Conservation (phyloP, 2,329 filamentous ascomycete genomes). For the Blastomyces parvus region DNA sequence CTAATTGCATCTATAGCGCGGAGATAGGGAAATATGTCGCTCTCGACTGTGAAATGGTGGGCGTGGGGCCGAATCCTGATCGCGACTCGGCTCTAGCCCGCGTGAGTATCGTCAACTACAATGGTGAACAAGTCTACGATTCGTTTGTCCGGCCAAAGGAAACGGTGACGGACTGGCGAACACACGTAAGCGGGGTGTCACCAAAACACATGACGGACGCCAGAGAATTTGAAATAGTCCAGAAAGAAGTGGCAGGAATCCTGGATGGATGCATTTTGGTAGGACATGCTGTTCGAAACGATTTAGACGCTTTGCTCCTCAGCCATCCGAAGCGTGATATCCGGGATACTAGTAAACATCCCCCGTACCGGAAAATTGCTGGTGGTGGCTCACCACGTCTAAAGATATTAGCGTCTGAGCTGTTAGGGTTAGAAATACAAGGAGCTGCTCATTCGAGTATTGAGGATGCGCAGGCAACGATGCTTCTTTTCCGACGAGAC, state of each 20-base stretch:
- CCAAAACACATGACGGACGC: slow-evolving; percentile 62
- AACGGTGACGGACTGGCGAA: slow-evolving; percentile 81
- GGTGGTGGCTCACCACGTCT: slow-evolving; percentile 42
- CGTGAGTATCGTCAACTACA: slow-evolving; percentile 86
- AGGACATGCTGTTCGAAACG: slow-evolving; percentile 75
- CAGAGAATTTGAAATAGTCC: slow-evolving; percentile 65
- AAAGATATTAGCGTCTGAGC: slow-evolving; percentile 47
- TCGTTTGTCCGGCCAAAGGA: slow-evolving; percentile 75
- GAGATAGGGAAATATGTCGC: slow-evolving; percentile 83
- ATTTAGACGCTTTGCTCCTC: slow-evolving; percentile 64
- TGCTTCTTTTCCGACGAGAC: slow-evolving; percentile 75
- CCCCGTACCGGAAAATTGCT: slow-evolving; percentile 58
- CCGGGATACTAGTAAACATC: slow-evolving; percentile 72
- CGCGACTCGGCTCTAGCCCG: slow-evolving; percentile 70
- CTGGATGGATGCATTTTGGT: slow-evolving; percentile 64
- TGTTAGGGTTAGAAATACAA: slow-evolving; percentile 52
- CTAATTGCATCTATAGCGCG: slow-evolving; percentile 36
- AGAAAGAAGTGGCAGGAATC: slow-evolving; percentile 58
- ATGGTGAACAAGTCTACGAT: slow-evolving; percentile 87
- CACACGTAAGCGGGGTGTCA: slow-evolving; percentile 71
- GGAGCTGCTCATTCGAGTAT: slow-evolving; percentile 52
- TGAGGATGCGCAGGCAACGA: slow-evolving; percentile 77
- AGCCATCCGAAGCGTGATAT: slow-evolving; percentile 68
- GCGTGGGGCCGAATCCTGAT: slow-evolving; percentile 54
- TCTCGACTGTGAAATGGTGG: slow-evolving; percentile 98